Conservation (phyloP, 2,329 filamentous ascomycete species). For the Pseudocercospora fijiensis region DNA sequence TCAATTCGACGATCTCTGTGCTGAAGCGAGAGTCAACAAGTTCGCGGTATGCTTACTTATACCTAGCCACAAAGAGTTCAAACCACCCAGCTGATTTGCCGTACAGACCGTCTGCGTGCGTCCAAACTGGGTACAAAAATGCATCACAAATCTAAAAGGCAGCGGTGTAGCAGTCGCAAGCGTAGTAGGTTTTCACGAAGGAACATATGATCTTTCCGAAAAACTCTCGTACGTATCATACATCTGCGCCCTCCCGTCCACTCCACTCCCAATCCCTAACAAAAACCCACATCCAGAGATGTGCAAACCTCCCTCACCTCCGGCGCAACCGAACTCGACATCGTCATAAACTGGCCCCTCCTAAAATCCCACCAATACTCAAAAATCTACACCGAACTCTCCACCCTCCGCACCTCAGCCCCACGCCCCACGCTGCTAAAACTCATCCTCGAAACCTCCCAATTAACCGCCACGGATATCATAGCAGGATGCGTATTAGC, state of each 20-base stretch:
- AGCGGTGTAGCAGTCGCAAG: constrained; percentile 54
- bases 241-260: background rate
- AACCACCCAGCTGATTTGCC: background rate
- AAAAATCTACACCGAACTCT: constrained; percentile 54
- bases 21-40: constrained; percentile 51
- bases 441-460: constrained; percentile 60
- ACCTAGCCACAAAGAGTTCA: background rate
- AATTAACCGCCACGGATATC: constrained; percentile 51
- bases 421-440: constrained; percentile 49
- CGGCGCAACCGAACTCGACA: constrained; percentile 58
- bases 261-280: background rate
- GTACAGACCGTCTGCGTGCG: constrained; percentile 58
- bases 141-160: constrained; percentile 50
- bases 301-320: constrained; percentile 49
- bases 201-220: constrained; percentile 52
- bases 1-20: constrained; percentile 56
- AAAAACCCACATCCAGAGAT: too few species aligned
- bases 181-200: constrained; percentile 62
- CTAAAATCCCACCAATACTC: constrained; percentile 46
- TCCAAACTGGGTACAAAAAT: constrained; percentile 52
- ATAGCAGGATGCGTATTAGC: constrained; percentile 55
- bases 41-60: constrained; percentile 44
- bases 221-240: constrained; percentile 41
- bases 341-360: constrained; percentile 57
- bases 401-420: constrained; percentile 51